phyloP scores from a whole-genome alignment of 148 eudicot species.

The Cornus florida region DNA sequence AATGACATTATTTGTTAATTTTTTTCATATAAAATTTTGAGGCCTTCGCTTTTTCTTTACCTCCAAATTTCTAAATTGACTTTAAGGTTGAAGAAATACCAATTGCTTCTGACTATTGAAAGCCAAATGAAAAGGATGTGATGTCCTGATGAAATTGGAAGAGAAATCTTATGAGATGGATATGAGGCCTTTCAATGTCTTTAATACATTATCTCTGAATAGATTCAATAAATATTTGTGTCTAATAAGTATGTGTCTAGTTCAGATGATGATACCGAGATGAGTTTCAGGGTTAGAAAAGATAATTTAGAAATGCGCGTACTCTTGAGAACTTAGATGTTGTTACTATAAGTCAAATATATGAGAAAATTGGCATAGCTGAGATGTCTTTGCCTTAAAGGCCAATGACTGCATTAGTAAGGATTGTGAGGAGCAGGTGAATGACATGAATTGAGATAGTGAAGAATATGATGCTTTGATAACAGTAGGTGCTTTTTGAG shows the following conservation, averaged over 20 bases:
- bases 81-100: neutral
- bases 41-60: neutral
- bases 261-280: neutral
- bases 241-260: neutral
- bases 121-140: neutral
- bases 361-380: neutral
- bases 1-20: neutral
- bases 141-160: neutral
- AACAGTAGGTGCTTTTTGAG: neutral
- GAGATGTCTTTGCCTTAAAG: neutral
- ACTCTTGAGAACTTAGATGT: neutral
- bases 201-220: neutral
- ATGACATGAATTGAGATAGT: neutral
- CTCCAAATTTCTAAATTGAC: neutral
- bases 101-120: neutral
- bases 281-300: neutral
- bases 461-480: neutral
- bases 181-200: neutral
- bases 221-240: neutral
- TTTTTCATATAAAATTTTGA: neutral
- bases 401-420: neutral
- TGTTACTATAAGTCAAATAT: neutral
- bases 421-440: neutral
- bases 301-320: neutral
- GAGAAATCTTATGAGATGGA: conserved; percentile 4